A percentile compares a stretch with the other conserved stretches of the same genome.
Conservation (phyloP, 345 rosid species). For the Fremontodendron californicum region DNA sequence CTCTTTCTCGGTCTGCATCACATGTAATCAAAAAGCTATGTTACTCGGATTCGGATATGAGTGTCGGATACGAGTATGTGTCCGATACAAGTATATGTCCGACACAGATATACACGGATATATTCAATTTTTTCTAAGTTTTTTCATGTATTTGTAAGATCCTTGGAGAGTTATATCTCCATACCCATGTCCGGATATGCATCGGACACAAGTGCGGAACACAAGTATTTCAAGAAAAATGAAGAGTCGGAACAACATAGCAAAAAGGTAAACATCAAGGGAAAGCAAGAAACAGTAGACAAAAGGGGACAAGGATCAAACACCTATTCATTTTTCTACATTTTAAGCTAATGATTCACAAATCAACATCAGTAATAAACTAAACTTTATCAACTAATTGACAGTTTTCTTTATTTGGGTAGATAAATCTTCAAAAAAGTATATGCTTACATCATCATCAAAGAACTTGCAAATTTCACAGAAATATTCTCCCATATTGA, state of each 20-base stretch:
- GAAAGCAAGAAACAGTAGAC: neutral
- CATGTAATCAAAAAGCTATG: neutral
- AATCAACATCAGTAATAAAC: constrained; percentile 6
- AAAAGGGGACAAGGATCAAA: constrained; percentile 10
- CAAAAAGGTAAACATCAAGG: constrained; percentile 4
- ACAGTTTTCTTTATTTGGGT: neutral
- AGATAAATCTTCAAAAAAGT: constrained; percentile 3
- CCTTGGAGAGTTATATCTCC: no score
- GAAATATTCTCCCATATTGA: constrained; percentile 93
- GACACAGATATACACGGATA: no score
- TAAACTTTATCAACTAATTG: neutral
- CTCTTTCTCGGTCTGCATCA: constrained; percentile 52
- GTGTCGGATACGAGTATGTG: no score
- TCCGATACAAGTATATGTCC: no score
- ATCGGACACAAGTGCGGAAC: no score
- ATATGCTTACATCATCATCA: constrained; percentile 70
- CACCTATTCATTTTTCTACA: neutral
- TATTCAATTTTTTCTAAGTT: no score
- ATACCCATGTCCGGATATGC: no score
- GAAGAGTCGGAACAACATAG: no score
- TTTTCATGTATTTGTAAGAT: no score
- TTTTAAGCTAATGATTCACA: neutral
- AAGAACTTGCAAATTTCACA: constrained; percentile 83
- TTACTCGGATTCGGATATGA: no score
- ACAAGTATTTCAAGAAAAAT: no score